Conservation (phyloP, 1,139 yeast genomes). For the Debaryomyces udenii region DNA sequence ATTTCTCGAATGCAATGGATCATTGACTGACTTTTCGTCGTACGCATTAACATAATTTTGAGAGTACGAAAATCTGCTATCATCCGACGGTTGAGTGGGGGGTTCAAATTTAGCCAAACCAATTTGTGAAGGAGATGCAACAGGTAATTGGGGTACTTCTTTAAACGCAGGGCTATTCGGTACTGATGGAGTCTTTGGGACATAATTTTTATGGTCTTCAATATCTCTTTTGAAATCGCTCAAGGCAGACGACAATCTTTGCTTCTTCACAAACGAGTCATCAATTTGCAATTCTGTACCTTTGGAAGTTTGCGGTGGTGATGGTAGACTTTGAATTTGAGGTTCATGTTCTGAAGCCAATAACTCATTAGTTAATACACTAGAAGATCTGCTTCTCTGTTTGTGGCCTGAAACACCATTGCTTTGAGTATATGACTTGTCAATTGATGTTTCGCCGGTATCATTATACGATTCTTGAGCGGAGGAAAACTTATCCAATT, state of each 20-base stretch:
- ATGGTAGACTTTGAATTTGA: background rate
- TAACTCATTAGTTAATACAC: conserved; percentile 18
- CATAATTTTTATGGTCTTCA: conserved; percentile 25
- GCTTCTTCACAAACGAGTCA: conserved; percentile 10
- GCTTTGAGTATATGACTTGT: conserved; percentile 2
- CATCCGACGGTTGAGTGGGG: background rate
- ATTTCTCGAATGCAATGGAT: conserved; percentile 1
- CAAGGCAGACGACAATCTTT: conserved; percentile 34
- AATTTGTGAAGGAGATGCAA: conserved; percentile 17
- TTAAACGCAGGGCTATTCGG: conserved; percentile 9
- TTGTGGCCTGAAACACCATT: background rate
- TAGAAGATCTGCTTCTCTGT: conserved; percentile 13
- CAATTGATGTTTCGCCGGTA: conserved; percentile 22
- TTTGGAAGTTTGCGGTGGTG: conserved; percentile 7
- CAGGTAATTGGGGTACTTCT: conserved; percentile 14
- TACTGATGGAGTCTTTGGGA: conserved; percentile 17
- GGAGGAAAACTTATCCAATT: conserved; percentile 12
- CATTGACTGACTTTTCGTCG: conserved; percentile 10
- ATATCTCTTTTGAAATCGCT: conserved; percentile 36
- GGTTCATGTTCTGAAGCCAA: conserved; percentile 17
- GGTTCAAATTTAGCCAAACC: conserved; percentile 13
- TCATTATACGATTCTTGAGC: conserved; percentile 18
- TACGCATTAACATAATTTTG: conserved; percentile 13
- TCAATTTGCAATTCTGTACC: conserved; percentile 2
- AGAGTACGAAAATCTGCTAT: conserved; percentile 15